A percentile compares a stretch with the other conserved stretches of the same genome.
These are phyloP conservation scores for Eragrostis tef DNA, from an alignment of 202 grass and related monocot species.

Conservation along the genomic window DNA sequence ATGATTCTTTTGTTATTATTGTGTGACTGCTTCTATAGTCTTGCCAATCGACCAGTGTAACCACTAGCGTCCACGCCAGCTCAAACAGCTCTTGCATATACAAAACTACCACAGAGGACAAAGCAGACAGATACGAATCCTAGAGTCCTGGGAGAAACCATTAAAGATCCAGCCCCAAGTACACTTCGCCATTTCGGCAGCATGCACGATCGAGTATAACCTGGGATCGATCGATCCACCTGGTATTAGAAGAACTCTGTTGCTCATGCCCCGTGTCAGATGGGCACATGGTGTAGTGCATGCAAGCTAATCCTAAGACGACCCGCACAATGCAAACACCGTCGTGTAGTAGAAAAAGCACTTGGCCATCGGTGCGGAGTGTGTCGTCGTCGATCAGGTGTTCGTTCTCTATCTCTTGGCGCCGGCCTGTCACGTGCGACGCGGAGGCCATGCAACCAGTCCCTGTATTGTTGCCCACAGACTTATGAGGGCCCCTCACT, in stretches of 20 bases:
- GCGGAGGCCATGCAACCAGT: not conserved
- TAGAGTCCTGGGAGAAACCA: constrained; percentile 5
- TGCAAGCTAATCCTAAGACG: too few relatives aligned
- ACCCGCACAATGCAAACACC: too few relatives aligned
- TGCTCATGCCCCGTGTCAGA: not conserved
- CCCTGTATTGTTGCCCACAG: not conserved
- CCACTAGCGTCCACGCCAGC: not conserved
- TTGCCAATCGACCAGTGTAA: not conserved
- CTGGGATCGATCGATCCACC: not conserved
- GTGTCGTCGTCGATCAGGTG: too few relatives aligned
- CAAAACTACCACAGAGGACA: constrained; percentile 14
- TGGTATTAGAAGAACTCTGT: too few relatives aligned
- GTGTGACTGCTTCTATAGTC: not conserved
- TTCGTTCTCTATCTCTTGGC: too few relatives aligned
- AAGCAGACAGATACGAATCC: constrained; percentile 22
- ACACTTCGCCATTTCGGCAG: not conserved
- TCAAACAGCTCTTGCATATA: not conserved
- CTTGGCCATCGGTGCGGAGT: too few relatives aligned
- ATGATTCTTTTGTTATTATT: too few relatives aligned
- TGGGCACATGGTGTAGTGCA: too few relatives aligned
- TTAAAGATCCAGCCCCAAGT: not conserved
- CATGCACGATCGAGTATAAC: not conserved
- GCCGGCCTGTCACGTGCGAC: not conserved
- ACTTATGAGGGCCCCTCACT: not conserved
- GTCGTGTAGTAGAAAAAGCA: too few relatives aligned